Conservation (phyloP, 352 stramenopile species). For the Stramenopiles sp. region DNA sequence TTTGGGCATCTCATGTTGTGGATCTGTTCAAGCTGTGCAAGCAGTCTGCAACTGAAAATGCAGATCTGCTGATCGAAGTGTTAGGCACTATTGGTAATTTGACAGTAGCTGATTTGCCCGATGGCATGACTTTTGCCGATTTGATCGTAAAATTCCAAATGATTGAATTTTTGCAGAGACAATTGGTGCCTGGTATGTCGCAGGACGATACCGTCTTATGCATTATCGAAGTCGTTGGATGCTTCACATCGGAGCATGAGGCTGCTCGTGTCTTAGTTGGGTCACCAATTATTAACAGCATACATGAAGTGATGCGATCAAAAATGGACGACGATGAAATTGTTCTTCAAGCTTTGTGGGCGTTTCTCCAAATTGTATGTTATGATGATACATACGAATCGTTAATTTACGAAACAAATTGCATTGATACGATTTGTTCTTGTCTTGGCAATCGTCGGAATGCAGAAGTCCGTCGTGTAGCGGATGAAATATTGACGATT, state of each 20-base stretch:
- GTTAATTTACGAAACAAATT: constrained; percentile 42
- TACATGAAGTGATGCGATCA: constrained; percentile 53
- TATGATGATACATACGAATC: constrained; percentile 51
- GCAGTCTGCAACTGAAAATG: constrained; percentile 50
- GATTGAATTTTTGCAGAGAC: constrained; percentile 61
- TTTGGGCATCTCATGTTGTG: constrained; percentile 70
- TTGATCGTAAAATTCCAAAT: constrained; percentile 60
- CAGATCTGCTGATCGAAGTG: constrained; percentile 76
- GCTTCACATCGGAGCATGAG: constrained; percentile 52
- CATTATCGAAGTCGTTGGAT: constrained; percentile 56
- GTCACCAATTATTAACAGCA: constrained; percentile 44
- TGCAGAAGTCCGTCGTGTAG: constrained; percentile 42
- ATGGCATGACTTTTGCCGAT: constrained; percentile 61
- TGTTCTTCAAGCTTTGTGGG: constrained; percentile 48
- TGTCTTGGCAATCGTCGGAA: constrained; percentile 45
- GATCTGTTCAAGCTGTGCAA: constrained; percentile 53
- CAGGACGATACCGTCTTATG: constrained; percentile 71
- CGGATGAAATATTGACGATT: constrained; percentile 55
- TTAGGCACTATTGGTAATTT: constrained; percentile 73
- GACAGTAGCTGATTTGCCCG: constrained; percentile 61
- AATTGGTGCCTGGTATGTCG: constrained; percentile 71
- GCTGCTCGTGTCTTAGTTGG: constrained; percentile 45
- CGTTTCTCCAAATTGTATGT: constrained; percentile 48
- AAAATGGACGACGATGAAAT: constrained; percentile 61
- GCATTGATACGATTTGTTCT: constrained; percentile 45